Percentiles rank a stretch among this genome's conserved stretches.
phyloP scores from a whole-genome alignment of 2,329 filamentous ascomycete species.

The Alternaria angustiovoidea region DNA sequence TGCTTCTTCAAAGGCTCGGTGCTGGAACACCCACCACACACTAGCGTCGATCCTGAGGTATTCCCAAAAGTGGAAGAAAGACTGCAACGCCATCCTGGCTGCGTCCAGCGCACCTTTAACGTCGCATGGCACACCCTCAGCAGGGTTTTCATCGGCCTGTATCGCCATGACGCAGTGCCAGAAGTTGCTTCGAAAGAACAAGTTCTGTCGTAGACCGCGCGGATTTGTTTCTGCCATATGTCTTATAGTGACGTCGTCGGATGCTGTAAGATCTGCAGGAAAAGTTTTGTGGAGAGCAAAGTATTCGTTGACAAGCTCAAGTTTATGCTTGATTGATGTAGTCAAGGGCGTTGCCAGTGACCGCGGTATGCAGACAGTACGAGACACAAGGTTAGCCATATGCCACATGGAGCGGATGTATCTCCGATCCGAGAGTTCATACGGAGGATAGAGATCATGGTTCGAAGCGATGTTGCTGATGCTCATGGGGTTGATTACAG shows the following conservation, averaged over 20 bases:
- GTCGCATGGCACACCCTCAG: slow-evolving; percentile 62
- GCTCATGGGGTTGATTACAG: slow-evolving; percentile 61
- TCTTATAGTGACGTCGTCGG: slow-evolving; percentile 68
- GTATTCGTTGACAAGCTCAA: slow-evolving; percentile 74
- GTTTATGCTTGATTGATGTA: slow-evolving; percentile 72
- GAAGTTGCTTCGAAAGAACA: slow-evolving; percentile 83
- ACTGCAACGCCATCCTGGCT: slow-evolving; percentile 75
- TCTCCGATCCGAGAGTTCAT: slow-evolving; percentile 49
- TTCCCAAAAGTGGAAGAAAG: slow-evolving; percentile 77
- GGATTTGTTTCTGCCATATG: slow-evolving; percentile 67
- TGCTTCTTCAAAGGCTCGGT: slow-evolving; percentile 80
- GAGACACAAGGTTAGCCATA: slow-evolving; percentile 78
- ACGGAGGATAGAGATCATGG: slow-evolving; percentile 49
- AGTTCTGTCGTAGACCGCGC: slow-evolving; percentile 74
- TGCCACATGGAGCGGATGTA: slow-evolving; percentile 82
- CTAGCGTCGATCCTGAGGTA: slow-evolving; percentile 75
- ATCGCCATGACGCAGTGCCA: slow-evolving; percentile 84
- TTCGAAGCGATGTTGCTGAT: slow-evolving; percentile 58
- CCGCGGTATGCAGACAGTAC: slow-evolving; percentile 76
- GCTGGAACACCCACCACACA: slow-evolving; percentile 87
- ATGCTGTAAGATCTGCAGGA: slow-evolving; percentile 73
- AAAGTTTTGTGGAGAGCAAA: slow-evolving; percentile 76
- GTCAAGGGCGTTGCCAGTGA: slow-evolving; percentile 78
- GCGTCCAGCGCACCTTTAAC: slow-evolving; percentile 75
- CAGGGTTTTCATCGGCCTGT: slow-evolving; percentile 72